Evolutionary conservation across 1,139 yeast genomes (phyloP), one percentile per base, ranked within the genome.

Genomic region (Lodderomyces theae): DNA sequence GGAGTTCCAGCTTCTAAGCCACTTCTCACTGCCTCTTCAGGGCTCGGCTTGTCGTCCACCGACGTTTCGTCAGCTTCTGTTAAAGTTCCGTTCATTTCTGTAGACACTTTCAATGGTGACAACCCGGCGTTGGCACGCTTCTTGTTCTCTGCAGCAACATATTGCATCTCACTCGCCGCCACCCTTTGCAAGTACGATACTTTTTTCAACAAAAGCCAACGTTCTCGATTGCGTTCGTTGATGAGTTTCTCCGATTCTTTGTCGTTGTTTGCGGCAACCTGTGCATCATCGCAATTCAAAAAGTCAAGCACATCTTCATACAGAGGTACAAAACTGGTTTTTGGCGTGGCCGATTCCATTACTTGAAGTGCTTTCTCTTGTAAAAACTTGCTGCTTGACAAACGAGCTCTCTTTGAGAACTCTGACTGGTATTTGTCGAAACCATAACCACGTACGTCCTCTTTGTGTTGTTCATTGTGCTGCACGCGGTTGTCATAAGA

Each of bases 401-500:
- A 59, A 49, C 81, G 74, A 12, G 82, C 79, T 34, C 72, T 62
- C 31, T 60, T 61, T 17, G 75, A 79, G 18, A 64, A 56, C 33
- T 71, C 68, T 15, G 68, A 53, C 42, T 72, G 70, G 66, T 75
- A 79, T 48, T 72, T 72, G 57, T 89, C 97, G 6, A 62, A 51
- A 6, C 96, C 96, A 23, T 69, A 68, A 6, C 97, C 97, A 9
- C 67, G 76, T 10, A 89, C 94, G 59, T 90, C 97, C 15, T 67
- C 66, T 42, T 70, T 66, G 57, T 90, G 97, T 17, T 60, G 63
- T 10, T 67, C 67, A 54, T 75, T 86, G 38, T 81, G 80, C 42
- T 82, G 83, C 34, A 90, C 82, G 55, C 97, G 76, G 1, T 88
- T 74, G 61, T 90, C 97, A 2, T 81, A 74, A 15, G 96, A 86